These are phyloP conservation scores for Geosmithia flava DNA, from an alignment of 2,329 filamentous ascomycete genomes.

Conservation along the genomic window DNA sequence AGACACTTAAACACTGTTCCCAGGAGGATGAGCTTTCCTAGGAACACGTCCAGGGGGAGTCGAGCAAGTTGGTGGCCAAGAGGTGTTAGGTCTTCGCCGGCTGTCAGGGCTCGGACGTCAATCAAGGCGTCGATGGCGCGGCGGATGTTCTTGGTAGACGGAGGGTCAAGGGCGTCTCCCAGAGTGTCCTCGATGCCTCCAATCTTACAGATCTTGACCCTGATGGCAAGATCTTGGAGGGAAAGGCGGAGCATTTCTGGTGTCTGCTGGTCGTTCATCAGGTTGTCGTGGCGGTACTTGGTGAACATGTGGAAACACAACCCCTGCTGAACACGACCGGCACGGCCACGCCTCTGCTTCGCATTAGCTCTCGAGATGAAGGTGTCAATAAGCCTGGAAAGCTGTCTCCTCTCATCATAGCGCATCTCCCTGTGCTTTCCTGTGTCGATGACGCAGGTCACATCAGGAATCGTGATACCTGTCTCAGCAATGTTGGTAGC, in stretches of 20 bases:
- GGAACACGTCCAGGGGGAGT: constrained; percentile 82
- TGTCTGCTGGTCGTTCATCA: constrained; percentile 85
- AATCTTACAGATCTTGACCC: constrained; percentile 94
- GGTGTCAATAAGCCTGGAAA: constrained; percentile 82
- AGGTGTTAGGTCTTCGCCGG: constrained; percentile 71
- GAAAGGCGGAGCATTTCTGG: constrained; percentile 93
- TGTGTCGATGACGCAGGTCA: constrained; percentile 92
- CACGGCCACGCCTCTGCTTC: constrained; percentile 85
- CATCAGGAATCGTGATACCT: constrained; percentile 95
- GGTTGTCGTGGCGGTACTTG: constrained; percentile 70
- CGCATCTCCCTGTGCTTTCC: constrained; percentile 97
- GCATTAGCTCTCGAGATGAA: constrained; percentile 95
- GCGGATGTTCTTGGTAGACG: constrained; percentile 82
- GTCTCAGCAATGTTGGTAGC: constrained; percentile 98
- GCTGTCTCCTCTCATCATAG: constrained; percentile 83
- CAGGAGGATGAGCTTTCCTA: constrained; percentile 84
- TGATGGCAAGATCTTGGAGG: constrained; percentile 85
- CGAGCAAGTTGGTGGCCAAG: constrained; percentile 79
- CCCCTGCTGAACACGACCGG: constrained; percentile 88
- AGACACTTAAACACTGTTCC: constrained; percentile 82
- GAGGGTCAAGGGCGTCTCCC: constrained; percentile 77
- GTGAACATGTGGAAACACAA: constrained; percentile 96
- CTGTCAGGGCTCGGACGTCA: constrained; percentile 80
- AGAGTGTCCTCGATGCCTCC: constrained; percentile 88
- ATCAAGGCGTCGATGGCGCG: constrained; percentile 86